Evolutionary conservation across 2,329 filamentous ascomycete genomes (phyloP).

Genomic region (Pseudocercospora eumusae): DNA sequence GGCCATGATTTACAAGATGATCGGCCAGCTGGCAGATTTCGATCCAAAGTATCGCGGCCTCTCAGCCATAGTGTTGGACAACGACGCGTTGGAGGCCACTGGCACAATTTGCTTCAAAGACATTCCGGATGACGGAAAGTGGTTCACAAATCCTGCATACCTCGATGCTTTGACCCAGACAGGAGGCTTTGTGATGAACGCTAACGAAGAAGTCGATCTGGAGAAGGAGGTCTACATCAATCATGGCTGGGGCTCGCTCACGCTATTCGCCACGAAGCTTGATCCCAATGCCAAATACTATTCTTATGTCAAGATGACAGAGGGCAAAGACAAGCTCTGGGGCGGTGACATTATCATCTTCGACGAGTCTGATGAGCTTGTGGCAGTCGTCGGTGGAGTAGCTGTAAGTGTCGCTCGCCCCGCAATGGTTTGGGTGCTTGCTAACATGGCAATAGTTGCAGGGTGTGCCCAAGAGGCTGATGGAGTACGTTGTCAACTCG

Average conservation of each 20-base stretch:
- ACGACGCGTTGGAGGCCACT: constrained; percentile 40
- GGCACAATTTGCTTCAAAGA: constrained; percentile 28
- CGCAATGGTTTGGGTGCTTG: background rate
- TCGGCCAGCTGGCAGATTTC: constrained; percentile 24
- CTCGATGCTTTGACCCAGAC: constrained; percentile 45
- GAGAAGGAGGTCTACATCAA: constrained; percentile 41
- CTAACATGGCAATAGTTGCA: constrained; percentile 13
- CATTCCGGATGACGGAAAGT: constrained; percentile 25
- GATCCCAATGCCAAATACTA: constrained; percentile 35
- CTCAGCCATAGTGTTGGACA: constrained; percentile 42
- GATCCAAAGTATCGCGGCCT: constrained; percentile 41
- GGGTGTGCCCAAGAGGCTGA: constrained; percentile 27
- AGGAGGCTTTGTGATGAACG: constrained; percentile 28
- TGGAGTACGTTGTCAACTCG: constrained; percentile 27
- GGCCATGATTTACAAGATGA: constrained; percentile 23
- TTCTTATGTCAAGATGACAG: constrained; percentile 37
- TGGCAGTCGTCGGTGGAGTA: constrained; percentile 36
- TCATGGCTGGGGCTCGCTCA: constrained; percentile 38
- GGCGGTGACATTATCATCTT: constrained; percentile 41
- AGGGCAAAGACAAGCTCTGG: constrained; percentile 39
- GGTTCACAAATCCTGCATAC: constrained; percentile 32
- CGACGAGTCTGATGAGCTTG: constrained; percentile 32
- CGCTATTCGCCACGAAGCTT: constrained; percentile 32
- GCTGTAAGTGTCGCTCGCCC: constrained; percentile 5
- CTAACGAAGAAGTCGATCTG: constrained; percentile 35